Percentiles rank a stretch among this genome's conserved stretches.
phyloP scores from a whole-genome alignment of 768 basidiomycete genomes.

The Naganishia vaughanmartiniae region DNA sequence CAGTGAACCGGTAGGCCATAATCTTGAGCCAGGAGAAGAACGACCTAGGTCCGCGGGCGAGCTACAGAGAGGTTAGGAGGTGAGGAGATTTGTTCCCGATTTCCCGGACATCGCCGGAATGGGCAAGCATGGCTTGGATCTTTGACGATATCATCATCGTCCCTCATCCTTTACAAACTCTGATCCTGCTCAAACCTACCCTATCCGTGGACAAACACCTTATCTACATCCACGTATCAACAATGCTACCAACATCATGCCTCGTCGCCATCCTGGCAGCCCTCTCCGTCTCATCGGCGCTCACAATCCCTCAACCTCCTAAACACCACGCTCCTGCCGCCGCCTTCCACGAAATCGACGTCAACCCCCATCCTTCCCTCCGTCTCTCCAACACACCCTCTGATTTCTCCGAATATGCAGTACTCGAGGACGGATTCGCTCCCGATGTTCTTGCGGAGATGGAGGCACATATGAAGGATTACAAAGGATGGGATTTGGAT shows the following conservation, averaged over 20 bases:
- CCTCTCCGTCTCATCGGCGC: conserved; percentile 9
- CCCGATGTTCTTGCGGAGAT: conserved; percentile 8
- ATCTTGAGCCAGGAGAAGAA: too few species aligned
- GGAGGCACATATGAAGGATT: conserved; percentile 21
- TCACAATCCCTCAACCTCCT: conserved; percentile 14
- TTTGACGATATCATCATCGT: conserved; percentile 6
- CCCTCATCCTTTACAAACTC: background rate
- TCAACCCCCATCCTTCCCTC: conserved; percentile 27
- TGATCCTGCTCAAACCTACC: background rate
- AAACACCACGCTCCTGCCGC: background rate
- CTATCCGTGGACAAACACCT: background rate
- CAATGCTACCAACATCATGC: conserved; percentile 38
- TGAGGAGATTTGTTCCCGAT: too few species aligned
- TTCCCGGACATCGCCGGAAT: too few species aligned
- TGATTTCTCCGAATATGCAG: background rate
- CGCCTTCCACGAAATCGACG: conserved; percentile 4
- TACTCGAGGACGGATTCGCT: background rate
- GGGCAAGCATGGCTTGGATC: too few species aligned
- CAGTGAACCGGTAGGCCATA: too few species aligned
- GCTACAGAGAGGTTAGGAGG: too few species aligned
- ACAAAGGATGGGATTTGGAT: conserved; percentile 25
- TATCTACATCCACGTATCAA: conserved; percentile 2
- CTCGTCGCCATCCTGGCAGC: conserved; percentile 31
- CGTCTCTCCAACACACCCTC: conserved; percentile 21
- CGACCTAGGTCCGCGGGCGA: too few species aligned